Evolutionary conservation across 2,329 filamentous ascomycete genomes (phyloP), one percentile per base, ranked within the genome.

Genomic region (Xylaria sp.): DNA sequence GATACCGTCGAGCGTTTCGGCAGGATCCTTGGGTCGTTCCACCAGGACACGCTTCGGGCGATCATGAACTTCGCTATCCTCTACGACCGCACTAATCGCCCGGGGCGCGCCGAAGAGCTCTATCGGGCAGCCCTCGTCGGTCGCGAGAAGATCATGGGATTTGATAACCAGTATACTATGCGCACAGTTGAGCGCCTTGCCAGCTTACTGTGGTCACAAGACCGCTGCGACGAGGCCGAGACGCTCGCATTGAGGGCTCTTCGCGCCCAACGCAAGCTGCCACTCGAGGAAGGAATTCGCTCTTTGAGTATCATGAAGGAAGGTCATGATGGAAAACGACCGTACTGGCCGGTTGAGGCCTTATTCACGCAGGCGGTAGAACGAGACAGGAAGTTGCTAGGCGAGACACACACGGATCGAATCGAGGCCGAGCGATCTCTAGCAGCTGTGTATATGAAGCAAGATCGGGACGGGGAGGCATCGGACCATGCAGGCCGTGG

Each of bases 21-120:
- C 3, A 31, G 55, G 17, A 52, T 52, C n/a, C 40, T 58, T 2
- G 47, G 55, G 3, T 29, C 47, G 3, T 58, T 44, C 11, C 47
- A 44, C 47, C 47, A 35, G 37, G 37, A 58, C 38, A 52, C 55
- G 10, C 38, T 58, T 17, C 46, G 55, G 5, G 55, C 55, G 4
- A 52, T 58, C 7, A 52, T 52, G 47, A 58, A 58, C 15, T 52
- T 58, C n/a, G 47, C 37, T 6, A 51, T 58, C 6, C 55, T 58
- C 6, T 52, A 17, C 55, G 38, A 52, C 29, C 38, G 47, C n/a
- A 44, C 47, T 3, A 17, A n/a, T 19, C 43, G 54, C 11, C 54
- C 44, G 35, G 19, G 8, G 19, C 46, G 54, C 8, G 54, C 46
- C 2, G 46, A 57, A 15, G 46, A 43, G 27, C 27, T 57, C 17